Percentiles rank a stretch among this genome's conserved stretches.
phyloP scores from a whole-genome alignment of 176 grass and related monocot genomes.

The maize (Zea mays) region DNA sequence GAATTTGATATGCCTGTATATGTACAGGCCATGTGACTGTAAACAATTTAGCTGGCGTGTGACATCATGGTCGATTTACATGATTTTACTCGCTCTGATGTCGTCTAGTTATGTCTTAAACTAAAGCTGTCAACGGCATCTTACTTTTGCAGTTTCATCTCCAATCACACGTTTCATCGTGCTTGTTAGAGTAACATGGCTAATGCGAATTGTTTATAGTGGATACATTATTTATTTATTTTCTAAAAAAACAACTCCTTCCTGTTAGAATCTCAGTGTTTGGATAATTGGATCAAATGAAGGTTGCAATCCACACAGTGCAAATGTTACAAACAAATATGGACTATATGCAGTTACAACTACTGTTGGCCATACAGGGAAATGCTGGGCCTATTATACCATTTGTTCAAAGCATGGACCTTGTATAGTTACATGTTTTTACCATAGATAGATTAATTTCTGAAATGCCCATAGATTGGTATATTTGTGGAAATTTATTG shows the following conservation, averaged over 20 bases:
- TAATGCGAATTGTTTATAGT: neutral
- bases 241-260: neutral
- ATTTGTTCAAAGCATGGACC: neutral
- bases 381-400: neutral
- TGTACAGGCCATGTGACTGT: neutral
- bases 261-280: neutral
- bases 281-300: neutral
- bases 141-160: neutral
- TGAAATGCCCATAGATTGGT: neutral
- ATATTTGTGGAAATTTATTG: neutral
- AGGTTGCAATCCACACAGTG: neutral
- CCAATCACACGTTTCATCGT: neutral
- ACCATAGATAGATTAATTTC: neutral
- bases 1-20: neutral
- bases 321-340: neutral
- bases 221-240: neutral
- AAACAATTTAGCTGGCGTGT: conserved; percentile 4
- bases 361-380: neutral
- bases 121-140: neutral
- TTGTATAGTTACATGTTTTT: neutral
- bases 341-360: neutral
- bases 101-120: neutral
- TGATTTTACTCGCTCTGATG: neutral
- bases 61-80: neutral
- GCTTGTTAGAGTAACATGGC: conserved; percentile 10